These are phyloP conservation scores for Plasmodium gonderi DNA, from an alignment of 169 alveolate genomes.

Conservation along the genomic window DNA sequence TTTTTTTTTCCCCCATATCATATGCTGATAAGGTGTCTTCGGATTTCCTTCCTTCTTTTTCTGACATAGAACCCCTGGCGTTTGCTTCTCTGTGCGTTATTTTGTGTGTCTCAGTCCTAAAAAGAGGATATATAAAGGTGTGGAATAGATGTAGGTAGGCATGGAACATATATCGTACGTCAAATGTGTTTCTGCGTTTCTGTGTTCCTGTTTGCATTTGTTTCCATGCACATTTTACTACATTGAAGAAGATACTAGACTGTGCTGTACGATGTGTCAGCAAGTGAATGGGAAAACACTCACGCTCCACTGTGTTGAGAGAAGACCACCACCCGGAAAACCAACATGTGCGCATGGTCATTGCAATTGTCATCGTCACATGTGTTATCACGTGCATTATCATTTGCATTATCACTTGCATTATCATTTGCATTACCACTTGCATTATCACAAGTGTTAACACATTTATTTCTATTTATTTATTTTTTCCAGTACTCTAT, in stretches of 20 bases:
- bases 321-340: too few species aligned
- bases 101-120: not conserved
- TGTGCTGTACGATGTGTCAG: too few species aligned
- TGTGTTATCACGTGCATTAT: not conserved
- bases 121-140: too few species aligned
- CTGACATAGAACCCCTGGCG: not conserved
- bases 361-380: not conserved
- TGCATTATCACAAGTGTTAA: not conserved
- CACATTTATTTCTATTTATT: not conserved
- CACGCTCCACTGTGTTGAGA: too few species aligned
- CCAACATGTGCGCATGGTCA: too few species aligned
- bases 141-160: too few species aligned
- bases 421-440: not conserved
- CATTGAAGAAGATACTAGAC: not conserved
- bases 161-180: too few species aligned
- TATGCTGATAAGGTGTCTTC: not conserved
- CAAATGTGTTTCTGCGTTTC: too few species aligned
- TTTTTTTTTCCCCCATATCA: not conserved
- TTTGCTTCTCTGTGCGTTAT: not conserved
- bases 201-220: too few species aligned
- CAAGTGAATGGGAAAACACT: too few species aligned
- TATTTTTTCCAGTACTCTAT: constrained; percentile 36
- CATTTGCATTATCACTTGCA: not conserved
- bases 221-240: too few species aligned
- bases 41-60: not conserved